These are phyloP conservation scores for Globisporangium parvum DNA, from an alignment of 352 stramenopile species.

Conservation along the genomic window DNA sequence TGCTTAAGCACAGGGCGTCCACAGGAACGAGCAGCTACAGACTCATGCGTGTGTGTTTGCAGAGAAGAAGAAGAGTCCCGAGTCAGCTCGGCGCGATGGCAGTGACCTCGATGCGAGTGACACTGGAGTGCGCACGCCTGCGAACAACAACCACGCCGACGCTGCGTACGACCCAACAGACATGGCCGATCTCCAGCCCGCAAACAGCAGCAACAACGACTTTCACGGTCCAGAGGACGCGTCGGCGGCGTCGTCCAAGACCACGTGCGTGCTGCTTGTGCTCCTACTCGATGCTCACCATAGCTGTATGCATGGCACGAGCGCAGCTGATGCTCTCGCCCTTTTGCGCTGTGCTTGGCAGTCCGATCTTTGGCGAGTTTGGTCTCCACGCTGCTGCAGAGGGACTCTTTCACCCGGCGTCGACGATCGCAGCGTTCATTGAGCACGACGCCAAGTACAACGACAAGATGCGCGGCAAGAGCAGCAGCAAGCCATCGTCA, in stretches of 20 bases:
- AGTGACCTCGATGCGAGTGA: conserved; percentile 10
- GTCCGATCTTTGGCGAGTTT: conserved; percentile 54
- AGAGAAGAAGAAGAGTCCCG: conserved; percentile 35
- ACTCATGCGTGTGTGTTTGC: conserved; percentile 1
- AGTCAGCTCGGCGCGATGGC: conserved; percentile 18
- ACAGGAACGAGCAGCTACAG: no score
- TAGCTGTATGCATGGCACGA: neutral
- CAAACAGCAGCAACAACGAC: conserved; percentile 1
- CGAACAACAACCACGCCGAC: conserved; percentile 21
- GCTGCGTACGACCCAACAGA: conserved; percentile 9
- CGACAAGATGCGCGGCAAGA: neutral
- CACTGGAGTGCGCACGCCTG: neutral
- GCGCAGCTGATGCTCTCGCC: neutral
- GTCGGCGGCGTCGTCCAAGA: neutral
- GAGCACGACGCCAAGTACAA: conserved; percentile 72
- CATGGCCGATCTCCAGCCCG: neutral
- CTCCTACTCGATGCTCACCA: neutral
- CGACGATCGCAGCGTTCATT: conserved; percentile 66
- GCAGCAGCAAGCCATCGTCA: conserved; percentile 10
- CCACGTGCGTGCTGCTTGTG: conserved; percentile 1
- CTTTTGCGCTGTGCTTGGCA: conserved; percentile 6
- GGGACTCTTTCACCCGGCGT: conserved; percentile 72
- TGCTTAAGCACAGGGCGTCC: no score
- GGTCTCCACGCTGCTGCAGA: conserved; percentile 56
- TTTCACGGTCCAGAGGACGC: conserved; percentile 8